Percentiles rank a stretch among this genome's conserved stretches.
These are phyloP conservation scores for Alectoria sarmentosa DNA, from an alignment of 495 filamentous ascomycete genomes.

Conservation along the genomic window DNA sequence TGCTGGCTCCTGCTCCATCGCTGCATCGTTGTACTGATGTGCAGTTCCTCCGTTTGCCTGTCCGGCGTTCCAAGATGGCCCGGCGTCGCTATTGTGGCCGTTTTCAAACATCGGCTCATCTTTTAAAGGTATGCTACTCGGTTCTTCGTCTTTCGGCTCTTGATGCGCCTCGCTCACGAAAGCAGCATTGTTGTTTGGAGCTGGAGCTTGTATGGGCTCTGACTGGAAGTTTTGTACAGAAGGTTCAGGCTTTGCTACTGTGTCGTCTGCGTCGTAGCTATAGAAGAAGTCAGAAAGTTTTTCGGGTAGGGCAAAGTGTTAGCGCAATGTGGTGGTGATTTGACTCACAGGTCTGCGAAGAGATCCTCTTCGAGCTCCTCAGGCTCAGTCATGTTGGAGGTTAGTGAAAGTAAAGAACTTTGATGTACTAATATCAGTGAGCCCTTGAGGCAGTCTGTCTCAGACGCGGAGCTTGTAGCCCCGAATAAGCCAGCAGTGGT, in stretches of 20 bases:
- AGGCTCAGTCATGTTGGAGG: conserved; percentile 63
- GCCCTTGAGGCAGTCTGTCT: background rate
- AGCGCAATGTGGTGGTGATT: background rate
- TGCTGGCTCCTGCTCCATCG: conserved; percentile 35
- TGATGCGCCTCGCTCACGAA: background rate
- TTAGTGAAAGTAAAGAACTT: conserved; percentile 13
- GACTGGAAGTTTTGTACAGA: conserved; percentile 4
- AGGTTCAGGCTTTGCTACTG: conserved; percentile 30
- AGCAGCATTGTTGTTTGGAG: background rate
- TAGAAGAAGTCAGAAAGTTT: background rate
- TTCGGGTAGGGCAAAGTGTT: background rate
- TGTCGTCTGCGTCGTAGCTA: conserved; percentile 86
- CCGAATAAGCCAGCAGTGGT: background rate
- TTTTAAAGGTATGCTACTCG: conserved; percentile 3
- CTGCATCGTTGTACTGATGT: conserved; percentile 49
- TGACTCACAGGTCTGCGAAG: conserved; percentile 90
- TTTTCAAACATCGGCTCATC: conserved; percentile 40
- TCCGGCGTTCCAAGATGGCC: conserved; percentile 23
- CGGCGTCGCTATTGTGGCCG: conserved; percentile 31
- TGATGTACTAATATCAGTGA: background rate
- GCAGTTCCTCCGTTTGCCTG: conserved; percentile 41
- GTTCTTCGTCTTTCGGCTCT: conserved; percentile 2
- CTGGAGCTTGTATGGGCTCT: conserved; percentile 15
- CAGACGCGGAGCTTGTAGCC: background rate
- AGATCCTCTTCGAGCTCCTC: conserved; percentile 96